Conservation (phyloP, 176 grass and related monocot genomes). For the Phoenix dactylifera region DNA sequence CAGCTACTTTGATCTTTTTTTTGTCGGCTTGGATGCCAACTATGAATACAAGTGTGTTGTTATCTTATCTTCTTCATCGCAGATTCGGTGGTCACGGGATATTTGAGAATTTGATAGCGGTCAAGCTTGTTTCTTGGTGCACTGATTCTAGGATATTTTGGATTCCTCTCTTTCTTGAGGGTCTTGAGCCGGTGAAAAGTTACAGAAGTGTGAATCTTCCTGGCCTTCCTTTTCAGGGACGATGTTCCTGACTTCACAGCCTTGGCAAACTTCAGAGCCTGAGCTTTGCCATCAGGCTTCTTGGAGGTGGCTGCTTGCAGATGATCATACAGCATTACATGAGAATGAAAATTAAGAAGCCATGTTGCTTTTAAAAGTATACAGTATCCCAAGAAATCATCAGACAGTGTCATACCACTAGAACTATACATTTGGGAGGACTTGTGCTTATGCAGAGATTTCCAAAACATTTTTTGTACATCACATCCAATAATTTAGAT, state of each 20-base stretch:
- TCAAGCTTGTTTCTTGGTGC: conserved; percentile 10
- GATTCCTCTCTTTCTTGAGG: conserved; percentile 3
- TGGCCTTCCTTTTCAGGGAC: background rate
- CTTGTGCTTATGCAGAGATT: no score
- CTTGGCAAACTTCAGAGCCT: conserved; percentile 6
- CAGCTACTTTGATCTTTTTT: conserved; percentile 7
- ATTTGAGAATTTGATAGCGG: conserved; percentile 5
- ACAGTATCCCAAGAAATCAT: no score
- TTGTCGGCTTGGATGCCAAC: conserved; percentile 9
- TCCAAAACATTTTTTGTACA: no score
- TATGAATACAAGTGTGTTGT: conserved; percentile 10
- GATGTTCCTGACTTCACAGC: conserved; percentile 3
- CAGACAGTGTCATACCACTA: no score
- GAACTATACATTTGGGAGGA: no score
- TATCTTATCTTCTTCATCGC: conserved; percentile 14
- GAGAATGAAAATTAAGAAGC: no score
- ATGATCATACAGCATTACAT: no score
- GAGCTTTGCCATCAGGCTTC: background rate
- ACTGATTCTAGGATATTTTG: conserved; percentile 9
- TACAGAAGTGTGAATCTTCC: conserved; percentile 4
- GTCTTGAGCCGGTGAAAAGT: conserved; percentile 11
- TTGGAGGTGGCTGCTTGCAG: no score
- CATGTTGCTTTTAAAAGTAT: no score
- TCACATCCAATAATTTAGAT: no score
- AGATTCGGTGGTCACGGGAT: conserved; percentile 14